These are phyloP conservation scores for Acanthamoeba healyi DNA, from an alignment of 208 protist species.

Conservation along the genomic window DNA sequence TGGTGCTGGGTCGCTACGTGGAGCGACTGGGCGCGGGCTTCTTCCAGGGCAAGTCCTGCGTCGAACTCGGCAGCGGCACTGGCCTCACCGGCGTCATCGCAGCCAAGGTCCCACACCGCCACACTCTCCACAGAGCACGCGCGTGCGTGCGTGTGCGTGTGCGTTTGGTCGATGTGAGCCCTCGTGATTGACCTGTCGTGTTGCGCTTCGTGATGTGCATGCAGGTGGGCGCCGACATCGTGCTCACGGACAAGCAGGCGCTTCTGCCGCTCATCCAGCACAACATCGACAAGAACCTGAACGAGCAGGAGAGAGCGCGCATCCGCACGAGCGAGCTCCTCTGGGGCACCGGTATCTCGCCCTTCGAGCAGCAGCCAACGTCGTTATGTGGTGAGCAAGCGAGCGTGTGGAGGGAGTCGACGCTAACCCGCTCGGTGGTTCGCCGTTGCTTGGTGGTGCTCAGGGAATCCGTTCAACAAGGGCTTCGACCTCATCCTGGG, in stretches of 20 bases:
- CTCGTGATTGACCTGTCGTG: too few species aligned
- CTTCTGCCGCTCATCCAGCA: conserved; percentile 71
- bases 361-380: neutral
- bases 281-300: conserved; percentile 67
- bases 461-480: conserved; percentile 40
- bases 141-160: neutral
- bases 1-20: conserved; percentile 61
- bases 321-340: conserved; percentile 30
- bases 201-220: neutral
- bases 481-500: conserved; percentile 66
- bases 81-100: conserved; percentile 69
- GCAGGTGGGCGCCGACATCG: conserved; percentile 59
- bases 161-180: too few species aligned
- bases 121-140: too few species aligned
- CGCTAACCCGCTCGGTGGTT: neutral
- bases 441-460: neutral
- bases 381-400: too few species aligned
- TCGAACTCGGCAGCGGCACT: conserved; percentile 70
- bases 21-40: conserved; percentile 32
- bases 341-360: conserved; percentile 23
- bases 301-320: conserved; percentile 15
- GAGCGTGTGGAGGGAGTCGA: too few species aligned
- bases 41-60: conserved; percentile 54
- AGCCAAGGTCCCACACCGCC: conserved; percentile 67
- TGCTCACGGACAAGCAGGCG: conserved; percentile 62